Evolutionary conservation across 805 yeast species (phyloP).

Genomic region (Hagleromyces aurorensis): DNA sequence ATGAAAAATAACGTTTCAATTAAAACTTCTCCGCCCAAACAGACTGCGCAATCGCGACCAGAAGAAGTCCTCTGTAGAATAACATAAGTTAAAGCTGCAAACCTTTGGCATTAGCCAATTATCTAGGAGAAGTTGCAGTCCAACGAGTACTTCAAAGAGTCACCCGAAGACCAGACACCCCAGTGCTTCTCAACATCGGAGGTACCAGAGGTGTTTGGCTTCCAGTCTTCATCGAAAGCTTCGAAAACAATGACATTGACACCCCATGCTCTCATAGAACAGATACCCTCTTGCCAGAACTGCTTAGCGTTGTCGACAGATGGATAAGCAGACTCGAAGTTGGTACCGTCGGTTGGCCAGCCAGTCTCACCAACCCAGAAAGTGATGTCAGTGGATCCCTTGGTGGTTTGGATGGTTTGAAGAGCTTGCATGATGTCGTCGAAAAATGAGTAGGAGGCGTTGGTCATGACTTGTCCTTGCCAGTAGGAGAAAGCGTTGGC

Average conservation of each 20-base stretch:
- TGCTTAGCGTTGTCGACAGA: slow-evolving; percentile 61
- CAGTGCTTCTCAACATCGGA: slow-evolving; percentile 86
- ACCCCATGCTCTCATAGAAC: slow-evolving; percentile 96
- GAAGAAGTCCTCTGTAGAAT: too few relatives aligned
- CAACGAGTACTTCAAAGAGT: slow-evolving; percentile 40
- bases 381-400: slow-evolving; percentile 78
- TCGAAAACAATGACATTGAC: slow-evolving; percentile 86
- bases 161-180: slow-evolving; percentile 72
- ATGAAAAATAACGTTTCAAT: too few relatives aligned
- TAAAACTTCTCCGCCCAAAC: too few relatives aligned
- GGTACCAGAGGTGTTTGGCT: slow-evolving; percentile 83
- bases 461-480: slow-evolving; percentile 88
- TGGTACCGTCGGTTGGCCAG: slow-evolving; percentile 86
- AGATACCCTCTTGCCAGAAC: slow-evolving; percentile 83
- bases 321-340: slow-evolving; percentile 61
- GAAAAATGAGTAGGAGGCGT: slow-evolving; percentile 85
- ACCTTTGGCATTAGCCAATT: too few relatives aligned
- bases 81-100: too few relatives aligned
- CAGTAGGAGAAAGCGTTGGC: slow-evolving; percentile 98
- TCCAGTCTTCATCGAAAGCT: slow-evolving; percentile 95
- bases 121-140: slow-evolving; percentile 37
- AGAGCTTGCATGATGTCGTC: slow-evolving; percentile 98
- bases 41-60: too few relatives aligned
- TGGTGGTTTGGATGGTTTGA: slow-evolving; percentile 74
- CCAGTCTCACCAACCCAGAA: slow-evolving; percentile 98